phyloP scores from a whole-genome alignment of 2,329 filamentous ascomycete genomes.

The Calonectria henricotiae region DNA sequence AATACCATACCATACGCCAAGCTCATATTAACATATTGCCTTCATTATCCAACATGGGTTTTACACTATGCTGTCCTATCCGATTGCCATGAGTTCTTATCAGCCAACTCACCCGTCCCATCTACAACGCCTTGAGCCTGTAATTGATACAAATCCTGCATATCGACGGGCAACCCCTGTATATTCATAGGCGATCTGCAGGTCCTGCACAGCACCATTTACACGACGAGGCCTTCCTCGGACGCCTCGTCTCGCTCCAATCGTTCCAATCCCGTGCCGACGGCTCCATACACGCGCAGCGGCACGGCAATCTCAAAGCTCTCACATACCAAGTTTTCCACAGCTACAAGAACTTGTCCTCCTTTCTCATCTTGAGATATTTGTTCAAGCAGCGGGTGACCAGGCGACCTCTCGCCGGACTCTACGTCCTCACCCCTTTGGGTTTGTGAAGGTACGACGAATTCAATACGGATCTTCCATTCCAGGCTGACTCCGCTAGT shows the following conservation, averaged over 20 bases:
- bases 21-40: conserved; percentile 30
- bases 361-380: conserved; percentile 86
- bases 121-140: conserved; percentile 3
- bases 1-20: conserved; percentile 35
- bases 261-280: conserved; percentile 71
- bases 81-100: conserved; percentile 11
- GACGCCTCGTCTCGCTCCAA: conserved; percentile 71
- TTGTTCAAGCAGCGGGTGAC: conserved; percentile 79
- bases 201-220: conserved; percentile 36
- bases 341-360: conserved; percentile 80
- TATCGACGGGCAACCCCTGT: conserved; percentile 21
- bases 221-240: conserved; percentile 64
- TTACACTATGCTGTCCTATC: conserved; percentile 37
- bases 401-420: conserved; percentile 44
- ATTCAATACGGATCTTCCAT: conserved; percentile 93
- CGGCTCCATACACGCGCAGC: conserved; percentile 82
- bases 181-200: conserved; percentile 20
- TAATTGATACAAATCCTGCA: conserved; percentile 32
- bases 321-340: conserved; percentile 85
- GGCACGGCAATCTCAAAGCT: conserved; percentile 93
- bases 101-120: background rate
- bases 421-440: conserved; percentile 53
- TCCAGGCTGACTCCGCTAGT: conserved; percentile 90
- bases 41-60: conserved; percentile 33
- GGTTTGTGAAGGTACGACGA: conserved; percentile 82